phyloP scores from a whole-genome alignment of 2,329 filamentous ascomycete genomes.

The Paecilomyces fulvus region DNA sequence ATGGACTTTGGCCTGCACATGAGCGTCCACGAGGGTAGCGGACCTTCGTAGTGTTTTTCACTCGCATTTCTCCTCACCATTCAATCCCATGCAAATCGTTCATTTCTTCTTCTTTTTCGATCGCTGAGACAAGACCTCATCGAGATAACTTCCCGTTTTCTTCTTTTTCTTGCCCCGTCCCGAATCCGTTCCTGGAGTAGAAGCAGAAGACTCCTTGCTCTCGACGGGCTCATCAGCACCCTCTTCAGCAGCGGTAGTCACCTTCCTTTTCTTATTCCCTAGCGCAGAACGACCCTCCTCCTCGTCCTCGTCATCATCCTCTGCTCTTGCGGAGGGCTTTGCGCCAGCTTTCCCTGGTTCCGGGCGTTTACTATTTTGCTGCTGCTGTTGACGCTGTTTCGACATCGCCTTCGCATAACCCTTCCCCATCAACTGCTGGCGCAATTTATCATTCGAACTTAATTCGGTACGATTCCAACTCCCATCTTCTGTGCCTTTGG shows the following conservation, averaged over 20 bases:
- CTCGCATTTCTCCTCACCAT: slow-evolving; percentile 4
- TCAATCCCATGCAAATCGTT: slow-evolving; percentile 12
- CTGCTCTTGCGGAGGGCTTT: slow-evolving; percentile 5
- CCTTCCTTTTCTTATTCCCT: slow-evolving; percentile 17
- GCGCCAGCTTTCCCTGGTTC: not conserved
- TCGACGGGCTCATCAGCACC: not conserved
- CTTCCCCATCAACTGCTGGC: slow-evolving; percentile 38
- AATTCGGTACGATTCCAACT: slow-evolving; percentile 33
- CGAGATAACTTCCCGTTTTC: slow-evolving; percentile 42
- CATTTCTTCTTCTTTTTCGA: slow-evolving; percentile 43
- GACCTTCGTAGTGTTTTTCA: not conserved
- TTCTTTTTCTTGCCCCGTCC: slow-evolving; percentile 5
- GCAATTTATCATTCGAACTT: slow-evolving; percentile 36
- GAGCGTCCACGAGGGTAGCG: not conserved
- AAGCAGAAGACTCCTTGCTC: not conserved
- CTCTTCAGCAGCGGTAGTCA: slow-evolving; percentile 5
- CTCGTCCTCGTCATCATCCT: slow-evolving; percentile 28
- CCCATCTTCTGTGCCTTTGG: slow-evolving; percentile 31
- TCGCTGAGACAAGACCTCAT: slow-evolving; percentile 41
- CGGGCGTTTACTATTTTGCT: not conserved
- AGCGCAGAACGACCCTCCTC: slow-evolving; percentile 36
- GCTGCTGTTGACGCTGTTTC: slow-evolving; percentile 31
- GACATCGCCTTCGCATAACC: slow-evolving; percentile 33
- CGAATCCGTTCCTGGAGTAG: not conserved
- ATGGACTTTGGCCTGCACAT: not conserved